Evolutionary conservation across 2,329 filamentous ascomycete genomes (phyloP).

Genomic region (Nothomitra cinnamomea): DNA sequence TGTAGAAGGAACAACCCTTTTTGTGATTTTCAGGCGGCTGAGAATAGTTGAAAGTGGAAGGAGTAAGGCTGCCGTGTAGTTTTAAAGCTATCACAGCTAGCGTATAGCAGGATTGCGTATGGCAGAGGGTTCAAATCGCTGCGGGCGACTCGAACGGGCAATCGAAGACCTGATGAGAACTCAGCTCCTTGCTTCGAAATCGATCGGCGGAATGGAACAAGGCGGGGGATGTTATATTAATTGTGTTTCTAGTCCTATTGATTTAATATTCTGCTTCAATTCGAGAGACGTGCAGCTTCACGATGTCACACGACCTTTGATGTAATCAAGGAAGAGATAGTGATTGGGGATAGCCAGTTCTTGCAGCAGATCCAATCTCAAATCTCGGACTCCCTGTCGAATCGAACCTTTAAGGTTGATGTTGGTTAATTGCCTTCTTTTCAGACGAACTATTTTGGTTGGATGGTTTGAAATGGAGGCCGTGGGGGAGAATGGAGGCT

Average conservation of each 20-base stretch:
- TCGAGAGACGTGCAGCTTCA: background rate
- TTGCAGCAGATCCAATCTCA: too few species aligned
- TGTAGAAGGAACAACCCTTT: background rate
- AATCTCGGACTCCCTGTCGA: too few species aligned
- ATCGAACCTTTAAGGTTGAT: too few species aligned
- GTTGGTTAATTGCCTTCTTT: too few species aligned
- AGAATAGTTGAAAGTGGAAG: background rate
- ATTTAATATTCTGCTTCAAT: background rate
- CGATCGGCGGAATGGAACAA: background rate
- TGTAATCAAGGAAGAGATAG: background rate
- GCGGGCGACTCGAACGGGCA: background rate
- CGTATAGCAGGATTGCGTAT: too few species aligned
- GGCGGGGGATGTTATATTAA: background rate
- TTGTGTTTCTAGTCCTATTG: background rate
- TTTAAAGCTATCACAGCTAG: background rate
- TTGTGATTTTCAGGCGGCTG: too few species aligned
- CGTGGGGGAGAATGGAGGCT: background rate
- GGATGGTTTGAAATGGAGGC: background rate
- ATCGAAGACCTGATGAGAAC: background rate
- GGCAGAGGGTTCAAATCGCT: too few species aligned
- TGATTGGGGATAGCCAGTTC: too few species aligned
- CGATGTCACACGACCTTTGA: constrained; percentile 1
- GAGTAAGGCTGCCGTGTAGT: background rate
- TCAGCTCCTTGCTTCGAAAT: background rate
- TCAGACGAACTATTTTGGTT: too few species aligned